These are phyloP conservation scores for Angomonas deanei DNA, from an alignment of 208 protist species.

Conservation along the genomic window DNA sequence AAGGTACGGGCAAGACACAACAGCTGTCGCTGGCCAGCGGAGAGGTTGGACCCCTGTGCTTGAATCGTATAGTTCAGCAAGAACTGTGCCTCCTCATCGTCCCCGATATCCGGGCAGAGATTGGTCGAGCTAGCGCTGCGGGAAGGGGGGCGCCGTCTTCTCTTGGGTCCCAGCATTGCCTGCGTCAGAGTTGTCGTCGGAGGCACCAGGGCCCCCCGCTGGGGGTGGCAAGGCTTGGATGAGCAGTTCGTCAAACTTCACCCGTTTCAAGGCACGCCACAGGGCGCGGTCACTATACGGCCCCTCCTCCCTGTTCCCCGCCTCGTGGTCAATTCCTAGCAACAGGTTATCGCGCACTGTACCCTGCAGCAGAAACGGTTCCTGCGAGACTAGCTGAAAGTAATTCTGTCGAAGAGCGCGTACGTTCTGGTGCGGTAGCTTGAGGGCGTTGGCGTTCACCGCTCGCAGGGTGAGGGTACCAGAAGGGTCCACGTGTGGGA, in stretches of 20 bases:
- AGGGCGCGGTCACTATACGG: slow-evolving; percentile 22
- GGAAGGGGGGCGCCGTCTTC: neutral
- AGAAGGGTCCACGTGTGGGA: slow-evolving; percentile 7
- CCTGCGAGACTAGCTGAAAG: slow-evolving; percentile 98
- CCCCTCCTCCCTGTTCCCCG: neutral
- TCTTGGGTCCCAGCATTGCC: neutral
- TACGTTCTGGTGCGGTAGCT: slow-evolving; percentile 7
- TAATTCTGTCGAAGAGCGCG: slow-evolving; percentile 66
- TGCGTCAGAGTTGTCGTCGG: slow-evolving; percentile 1
- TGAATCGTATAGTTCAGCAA: slow-evolving; percentile 58
- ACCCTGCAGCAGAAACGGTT: slow-evolving; percentile 94
- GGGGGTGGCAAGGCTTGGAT: neutral
- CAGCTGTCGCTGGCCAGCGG: slow-evolving; percentile 94
- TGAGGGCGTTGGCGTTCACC: slow-evolving; percentile 16
- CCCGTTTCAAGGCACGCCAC: slow-evolving; percentile 31
- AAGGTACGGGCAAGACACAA: slow-evolving; percentile 95
- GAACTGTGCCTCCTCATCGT: neutral
- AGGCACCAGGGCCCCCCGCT: neutral
- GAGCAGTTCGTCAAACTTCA: slow-evolving; percentile 35
- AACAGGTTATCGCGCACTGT: slow-evolving; percentile 93
- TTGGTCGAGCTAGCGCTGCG: neutral
- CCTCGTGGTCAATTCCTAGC: slow-evolving; percentile 29
- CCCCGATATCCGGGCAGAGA: neutral
- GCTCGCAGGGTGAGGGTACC: neutral
- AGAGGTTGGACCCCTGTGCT: slow-evolving; percentile 84